These are phyloP conservation scores for Hyphopichia homilentoma DNA, from an alignment of 805 yeast genomes.

Conservation along the genomic window DNA sequence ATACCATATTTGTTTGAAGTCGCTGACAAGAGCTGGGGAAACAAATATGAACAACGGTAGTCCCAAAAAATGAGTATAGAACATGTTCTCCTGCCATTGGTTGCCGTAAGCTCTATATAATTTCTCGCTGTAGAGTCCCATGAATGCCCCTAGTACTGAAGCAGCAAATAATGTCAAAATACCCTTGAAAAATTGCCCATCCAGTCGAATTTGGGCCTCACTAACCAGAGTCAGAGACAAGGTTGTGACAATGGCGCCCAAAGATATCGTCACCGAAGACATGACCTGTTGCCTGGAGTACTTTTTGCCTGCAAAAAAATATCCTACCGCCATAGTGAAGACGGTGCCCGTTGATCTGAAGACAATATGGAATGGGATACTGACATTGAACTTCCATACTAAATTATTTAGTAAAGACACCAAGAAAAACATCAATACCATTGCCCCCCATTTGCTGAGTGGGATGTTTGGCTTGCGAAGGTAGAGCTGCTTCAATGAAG, in stretches of 20 bases:
- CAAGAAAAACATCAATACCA: slow-evolving; percentile 48
- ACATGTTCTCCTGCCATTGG: slow-evolving; percentile 63
- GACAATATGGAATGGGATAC: slow-evolving; percentile 66
- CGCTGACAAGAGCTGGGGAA: slow-evolving; percentile 14
- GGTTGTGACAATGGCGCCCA: slow-evolving; percentile 50
- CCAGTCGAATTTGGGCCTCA: too few relatives aligned
- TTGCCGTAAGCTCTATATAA: slow-evolving; percentile 49
- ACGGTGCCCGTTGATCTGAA: slow-evolving; percentile 63
- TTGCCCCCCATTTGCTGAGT: slow-evolving; percentile 37
- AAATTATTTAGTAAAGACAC: slow-evolving; percentile 53
- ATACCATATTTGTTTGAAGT: slow-evolving; percentile 9
- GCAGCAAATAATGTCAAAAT: slow-evolving; percentile 42
- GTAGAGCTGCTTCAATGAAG: slow-evolving; percentile 19
- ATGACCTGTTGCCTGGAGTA: slow-evolving; percentile 45
- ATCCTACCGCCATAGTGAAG: slow-evolving; percentile 56
- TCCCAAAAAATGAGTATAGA: slow-evolving; percentile 55
- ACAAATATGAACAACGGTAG: slow-evolving; percentile 50
- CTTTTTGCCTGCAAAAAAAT: slow-evolving; percentile 38
- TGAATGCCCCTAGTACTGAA: slow-evolving; percentile 49
- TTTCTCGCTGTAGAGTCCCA: slow-evolving; percentile 55
- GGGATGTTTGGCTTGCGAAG: slow-evolving; percentile 38
- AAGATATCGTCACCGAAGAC: slow-evolving; percentile 49
- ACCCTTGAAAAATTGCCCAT: slow-evolving; percentile 18
- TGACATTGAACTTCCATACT: slow-evolving; percentile 53
- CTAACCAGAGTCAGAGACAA: too few relatives aligned